Percentiles rank a stretch among this genome's conserved stretches.
phyloP scores from a whole-genome alignment of 78 protist genomes.

The Emiliania huxleyi region DNA sequence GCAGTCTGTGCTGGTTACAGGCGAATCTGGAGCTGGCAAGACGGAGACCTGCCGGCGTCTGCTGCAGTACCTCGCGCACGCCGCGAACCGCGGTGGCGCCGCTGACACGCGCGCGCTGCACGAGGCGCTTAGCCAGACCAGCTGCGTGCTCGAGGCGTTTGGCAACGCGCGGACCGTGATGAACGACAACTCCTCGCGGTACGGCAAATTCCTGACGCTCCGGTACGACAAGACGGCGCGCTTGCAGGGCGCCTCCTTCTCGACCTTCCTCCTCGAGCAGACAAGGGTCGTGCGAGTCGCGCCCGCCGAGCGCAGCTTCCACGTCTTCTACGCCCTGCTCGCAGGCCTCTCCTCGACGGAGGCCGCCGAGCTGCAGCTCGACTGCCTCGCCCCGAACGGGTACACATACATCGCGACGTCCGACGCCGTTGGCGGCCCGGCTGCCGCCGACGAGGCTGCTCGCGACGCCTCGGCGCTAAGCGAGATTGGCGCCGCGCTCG shows the following conservation, averaged over 20 bases:
- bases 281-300: conserved; percentile 78
- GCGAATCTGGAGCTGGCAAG: conserved; percentile 90
- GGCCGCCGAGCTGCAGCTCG: not conserved
- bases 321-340: conserved; percentile 77
- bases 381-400: too few species aligned
- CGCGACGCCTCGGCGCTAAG: not conserved
- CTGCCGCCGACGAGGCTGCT: not conserved
- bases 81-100: conserved; percentile 37
- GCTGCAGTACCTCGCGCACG: conserved; percentile 9
- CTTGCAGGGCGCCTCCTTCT: conserved; percentile 45
- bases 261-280: conserved; percentile 75
- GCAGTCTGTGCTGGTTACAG: conserved; percentile 73
- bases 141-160: conserved; percentile 80
- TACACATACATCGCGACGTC: too few species aligned
- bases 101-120: conserved; percentile 77
- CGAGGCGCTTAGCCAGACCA: not conserved
- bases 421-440: too few species aligned
- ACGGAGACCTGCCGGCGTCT: conserved; percentile 41
- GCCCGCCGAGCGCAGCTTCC: conserved; percentile 84
- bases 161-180: conserved; percentile 88
- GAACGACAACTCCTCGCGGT: conserved; percentile 86
- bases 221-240: not conserved
- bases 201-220: conserved; percentile 51
- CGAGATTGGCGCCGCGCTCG: not conserved
- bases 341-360: not conserved